Percentiles rank a stretch among this genome's conserved stretches.
These are phyloP conservation scores for Phytophthora pini DNA, from an alignment of 352 stramenopile species.

Conservation along the genomic window DNA sequence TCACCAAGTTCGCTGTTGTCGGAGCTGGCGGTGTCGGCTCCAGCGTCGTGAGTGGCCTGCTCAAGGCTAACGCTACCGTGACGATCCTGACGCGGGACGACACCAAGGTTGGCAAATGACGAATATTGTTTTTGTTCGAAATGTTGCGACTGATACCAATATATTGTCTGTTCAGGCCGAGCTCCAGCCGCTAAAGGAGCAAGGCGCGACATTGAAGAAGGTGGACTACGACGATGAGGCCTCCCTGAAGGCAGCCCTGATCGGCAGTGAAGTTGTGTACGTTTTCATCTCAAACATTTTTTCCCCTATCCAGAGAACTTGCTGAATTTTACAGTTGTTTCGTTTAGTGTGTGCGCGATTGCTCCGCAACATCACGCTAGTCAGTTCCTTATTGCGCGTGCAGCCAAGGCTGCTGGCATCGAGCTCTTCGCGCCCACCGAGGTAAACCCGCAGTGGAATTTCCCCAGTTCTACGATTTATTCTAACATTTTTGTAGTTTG, in stretches of 20 bases:
- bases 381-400: conserved; percentile 17
- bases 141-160: background rate
- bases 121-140: background rate
- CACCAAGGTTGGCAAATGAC: conserved; percentile 12
- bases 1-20: conserved; percentile 27
- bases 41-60: conserved; percentile 18
- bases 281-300: background rate
- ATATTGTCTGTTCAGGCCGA: conserved; percentile 13
- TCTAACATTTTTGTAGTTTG: background rate
- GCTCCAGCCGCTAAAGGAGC: conserved; percentile 24
- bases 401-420: conserved; percentile 24
- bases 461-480: too few species aligned
- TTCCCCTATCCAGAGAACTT: background rate
- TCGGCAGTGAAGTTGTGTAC: conserved; percentile 29
- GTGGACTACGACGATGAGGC: conserved; percentile 26
- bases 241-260: conserved; percentile 25
- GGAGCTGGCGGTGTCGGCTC: conserved; percentile 26
- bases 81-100: conserved; percentile 29
- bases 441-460: conserved; percentile 5
- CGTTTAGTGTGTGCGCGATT: conserved; percentile 14
- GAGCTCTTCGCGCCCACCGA: conserved; percentile 33
- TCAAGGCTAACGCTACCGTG: conserved; percentile 27
- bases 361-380: conserved; percentile 3
- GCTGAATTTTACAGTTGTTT: background rate
- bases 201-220: conserved; percentile 17